Percentiles rank a stretch among this genome's conserved stretches.
phyloP scores from a whole-genome alignment of 306 rosid species.

The Fragaria iinumae region DNA sequence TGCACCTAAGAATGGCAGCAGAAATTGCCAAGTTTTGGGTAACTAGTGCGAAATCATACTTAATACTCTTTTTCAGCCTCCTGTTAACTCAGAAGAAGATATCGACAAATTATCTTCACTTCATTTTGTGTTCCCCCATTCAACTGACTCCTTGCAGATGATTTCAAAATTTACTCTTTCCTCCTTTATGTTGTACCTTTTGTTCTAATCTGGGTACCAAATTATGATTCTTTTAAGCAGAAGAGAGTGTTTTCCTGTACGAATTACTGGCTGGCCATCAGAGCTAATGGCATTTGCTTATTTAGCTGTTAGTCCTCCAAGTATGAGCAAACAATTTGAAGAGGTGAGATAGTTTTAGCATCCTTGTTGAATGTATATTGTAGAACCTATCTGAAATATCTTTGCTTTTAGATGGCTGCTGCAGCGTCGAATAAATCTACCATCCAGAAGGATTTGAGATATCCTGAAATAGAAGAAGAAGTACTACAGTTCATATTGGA shows the following conservation, averaged over 20 bases:
- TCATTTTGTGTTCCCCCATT: not conserved
- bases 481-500: conserved; percentile 80
- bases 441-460: conserved; percentile 59
- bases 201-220: conserved; percentile 11
- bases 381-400: conserved; percentile 23
- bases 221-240: conserved; percentile 38
- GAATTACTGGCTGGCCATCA: conserved; percentile 88
- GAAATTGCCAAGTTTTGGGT: not conserved
- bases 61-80: not conserved
- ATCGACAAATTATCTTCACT: not conserved
- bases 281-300: conserved; percentile 94
- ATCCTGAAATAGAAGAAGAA: conserved; percentile 84
- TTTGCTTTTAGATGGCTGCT: conserved; percentile 71
- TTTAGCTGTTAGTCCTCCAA: conserved; percentile 82
- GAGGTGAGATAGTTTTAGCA: conserved; percentile 52
- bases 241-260: conserved; percentile 82
- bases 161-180: not conserved
- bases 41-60: not conserved
- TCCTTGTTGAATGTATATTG: conserved; percentile 6
- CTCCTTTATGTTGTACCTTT: not conserved
- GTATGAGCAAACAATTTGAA: conserved; percentile 68
- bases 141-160: not conserved
- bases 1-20: not conserved
- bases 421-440: conserved; percentile 70
- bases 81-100: not conserved